Conservation (phyloP, 164 flowering plant genomes). For the Tinospora cordifolia region DNA sequence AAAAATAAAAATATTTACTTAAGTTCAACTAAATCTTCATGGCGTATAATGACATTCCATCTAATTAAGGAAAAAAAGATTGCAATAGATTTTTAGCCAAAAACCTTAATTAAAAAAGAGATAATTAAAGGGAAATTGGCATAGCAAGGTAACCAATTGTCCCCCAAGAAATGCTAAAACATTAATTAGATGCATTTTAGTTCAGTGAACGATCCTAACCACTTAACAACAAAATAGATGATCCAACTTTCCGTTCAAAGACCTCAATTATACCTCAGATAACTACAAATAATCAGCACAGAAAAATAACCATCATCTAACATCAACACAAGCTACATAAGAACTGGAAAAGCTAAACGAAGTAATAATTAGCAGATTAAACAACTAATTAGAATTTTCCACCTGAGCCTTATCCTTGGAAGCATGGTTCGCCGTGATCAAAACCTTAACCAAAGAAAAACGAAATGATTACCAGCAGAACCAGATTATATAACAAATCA, state of each 20-base stretch:
- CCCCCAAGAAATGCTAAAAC: neutral
- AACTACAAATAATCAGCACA: neutral
- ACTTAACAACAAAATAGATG: neutral
- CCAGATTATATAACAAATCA: neutral
- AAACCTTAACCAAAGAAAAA: constrained; percentile 36
- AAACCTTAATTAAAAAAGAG: neutral
- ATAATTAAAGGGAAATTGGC: neutral
- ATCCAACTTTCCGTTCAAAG: neutral
- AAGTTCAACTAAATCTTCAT: neutral
- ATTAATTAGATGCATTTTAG: neutral
- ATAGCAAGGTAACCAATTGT: neutral
- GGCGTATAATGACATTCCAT: neutral
- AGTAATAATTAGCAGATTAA: neutral
- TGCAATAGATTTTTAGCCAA: neutral
- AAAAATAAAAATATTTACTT: no score
- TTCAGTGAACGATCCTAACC: neutral
- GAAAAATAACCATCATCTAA: neutral
- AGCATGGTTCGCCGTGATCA: constrained; percentile 41
- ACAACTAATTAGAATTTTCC: neutral
- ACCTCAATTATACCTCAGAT: neutral
- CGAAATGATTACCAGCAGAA: neutral
- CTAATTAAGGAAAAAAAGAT: neutral
- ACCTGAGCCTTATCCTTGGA: constrained; percentile 64
- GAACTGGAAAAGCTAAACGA: neutral
- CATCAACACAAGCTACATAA: neutral